These are phyloP conservation scores for Datura wrightii DNA, from an alignment of 257 asterid genomes.

Conservation along the genomic window DNA sequence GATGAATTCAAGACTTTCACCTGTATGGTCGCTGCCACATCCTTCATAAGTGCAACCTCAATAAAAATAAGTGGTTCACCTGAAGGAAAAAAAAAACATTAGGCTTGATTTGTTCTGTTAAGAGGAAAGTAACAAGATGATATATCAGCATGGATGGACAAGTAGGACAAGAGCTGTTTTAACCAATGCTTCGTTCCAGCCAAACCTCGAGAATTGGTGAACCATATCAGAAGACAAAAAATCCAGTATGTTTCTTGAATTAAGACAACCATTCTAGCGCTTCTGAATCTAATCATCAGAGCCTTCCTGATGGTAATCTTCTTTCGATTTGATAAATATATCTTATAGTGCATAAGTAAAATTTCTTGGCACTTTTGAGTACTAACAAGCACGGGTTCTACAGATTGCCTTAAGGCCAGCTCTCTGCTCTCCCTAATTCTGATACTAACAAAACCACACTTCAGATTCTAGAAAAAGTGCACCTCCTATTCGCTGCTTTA, in stretches of 20 bases:
- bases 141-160: not conserved
- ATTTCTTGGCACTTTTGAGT: not conserved
- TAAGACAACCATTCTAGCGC: not conserved
- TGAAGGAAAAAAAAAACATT: slow-evolving; percentile 44
- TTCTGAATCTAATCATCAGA: slow-evolving; percentile 22
- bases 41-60: slow-evolving; percentile 93
- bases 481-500: not conserved
- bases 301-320: slow-evolving; percentile 7
- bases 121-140: not conserved
- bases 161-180: not conserved
- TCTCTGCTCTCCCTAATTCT: not conserved
- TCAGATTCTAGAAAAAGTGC: not conserved
- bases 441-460: not conserved
- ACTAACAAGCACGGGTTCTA: not conserved
- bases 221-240: not conserved
- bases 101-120: slow-evolving; percentile 14
- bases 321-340: not conserved
- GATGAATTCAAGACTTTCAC: slow-evolving; percentile 44
- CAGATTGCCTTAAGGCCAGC: not conserved
- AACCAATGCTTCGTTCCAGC: not conserved
- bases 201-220: slow-evolving; percentile 5
- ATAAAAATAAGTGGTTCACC: slow-evolving; percentile 98
- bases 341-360: slow-evolving; percentile 11
- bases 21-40: slow-evolving; percentile 85
- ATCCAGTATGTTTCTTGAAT: not conserved